phyloP scores from a whole-genome alignment of 371 early-diverging fungal species.

The Lichtheimia hyalospora region DNA sequence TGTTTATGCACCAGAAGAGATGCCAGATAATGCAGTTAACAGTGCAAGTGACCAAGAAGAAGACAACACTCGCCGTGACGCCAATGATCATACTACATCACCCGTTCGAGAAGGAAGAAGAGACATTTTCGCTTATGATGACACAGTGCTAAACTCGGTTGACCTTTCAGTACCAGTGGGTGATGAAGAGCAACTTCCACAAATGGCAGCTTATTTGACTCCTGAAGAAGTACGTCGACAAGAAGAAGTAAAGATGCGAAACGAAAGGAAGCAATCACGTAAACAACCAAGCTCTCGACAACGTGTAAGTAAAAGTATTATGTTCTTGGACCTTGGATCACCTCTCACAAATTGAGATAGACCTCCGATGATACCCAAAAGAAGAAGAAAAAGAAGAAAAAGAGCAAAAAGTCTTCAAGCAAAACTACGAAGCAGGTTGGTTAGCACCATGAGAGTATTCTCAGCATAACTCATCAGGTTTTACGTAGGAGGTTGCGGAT shows the following conservation, averaged over 20 bases:
- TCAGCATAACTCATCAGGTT: too few relatives aligned
- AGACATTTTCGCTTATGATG: conserved; percentile 40
- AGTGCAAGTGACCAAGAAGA: conserved; percentile 50
- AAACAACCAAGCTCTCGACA: too few relatives aligned
- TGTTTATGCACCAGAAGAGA: conserved; percentile 64
- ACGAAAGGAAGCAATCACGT: conserved; percentile 40
- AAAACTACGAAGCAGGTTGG: conserved; percentile 8
- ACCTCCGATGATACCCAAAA: conserved; percentile 17
- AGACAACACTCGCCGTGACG: conserved; percentile 10
- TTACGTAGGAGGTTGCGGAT: too few relatives aligned
- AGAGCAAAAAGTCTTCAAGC: conserved; percentile 8
- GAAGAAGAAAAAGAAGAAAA: conserved; percentile 22
- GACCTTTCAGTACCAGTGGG: conserved; percentile 65
- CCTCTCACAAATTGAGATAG: conserved; percentile 14
- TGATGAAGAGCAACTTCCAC: conserved; percentile 62
- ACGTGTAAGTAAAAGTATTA: too few relatives aligned
- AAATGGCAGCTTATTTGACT: conserved; percentile 57
- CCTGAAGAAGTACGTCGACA: conserved; percentile 62
- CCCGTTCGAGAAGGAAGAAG: conserved; percentile 29
- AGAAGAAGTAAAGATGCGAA: conserved; percentile 53
- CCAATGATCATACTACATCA: conserved; percentile 10
- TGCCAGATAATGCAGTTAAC: conserved; percentile 63
- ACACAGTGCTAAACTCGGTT: conserved; percentile 48
- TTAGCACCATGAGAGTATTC: not conserved
- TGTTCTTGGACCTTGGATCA: too few relatives aligned